phyloP scores from a whole-genome alignment of 2,329 filamentous ascomycete genomes.

The Phialophora tarda region DNA sequence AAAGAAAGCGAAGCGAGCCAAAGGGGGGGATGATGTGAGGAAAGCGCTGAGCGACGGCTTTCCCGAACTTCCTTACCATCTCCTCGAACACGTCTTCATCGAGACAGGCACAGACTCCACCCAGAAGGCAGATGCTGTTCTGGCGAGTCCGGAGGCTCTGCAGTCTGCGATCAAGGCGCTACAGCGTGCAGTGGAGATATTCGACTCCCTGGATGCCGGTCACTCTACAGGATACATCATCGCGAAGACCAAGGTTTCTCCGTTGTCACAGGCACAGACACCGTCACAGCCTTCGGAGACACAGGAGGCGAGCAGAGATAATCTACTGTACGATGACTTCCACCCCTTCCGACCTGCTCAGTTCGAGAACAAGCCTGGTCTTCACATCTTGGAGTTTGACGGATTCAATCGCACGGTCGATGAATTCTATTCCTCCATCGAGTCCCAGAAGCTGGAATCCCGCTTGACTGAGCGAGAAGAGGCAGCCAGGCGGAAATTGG shows the following conservation, averaged over 20 bases:
- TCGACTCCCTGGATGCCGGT: conserved; percentile 70
- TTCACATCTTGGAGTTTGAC: conserved; percentile 75
- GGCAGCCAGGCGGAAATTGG: conserved; percentile 79
- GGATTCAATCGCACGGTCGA: conserved; percentile 93
- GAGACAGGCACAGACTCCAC: conserved; percentile 71
- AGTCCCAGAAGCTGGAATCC: conserved; percentile 89
- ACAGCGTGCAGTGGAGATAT: conserved; percentile 70
- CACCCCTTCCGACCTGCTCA: conserved; percentile 89
- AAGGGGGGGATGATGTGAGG: conserved; percentile 74
- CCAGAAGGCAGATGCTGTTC: conserved; percentile 69
- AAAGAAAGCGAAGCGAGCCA: conserved; percentile 75
- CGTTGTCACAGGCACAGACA: conserved; percentile 40
- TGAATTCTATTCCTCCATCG: conserved; percentile 95
- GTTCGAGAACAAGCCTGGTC: conserved; percentile 69
- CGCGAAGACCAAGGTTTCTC: conserved; percentile 63
- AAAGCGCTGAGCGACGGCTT: conserved; percentile 83
- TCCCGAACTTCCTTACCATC: conserved; percentile 82
- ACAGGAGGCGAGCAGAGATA: conserved; percentile 43
- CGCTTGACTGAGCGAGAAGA: conserved; percentile 80
- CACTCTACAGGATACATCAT: conserved; percentile 83
- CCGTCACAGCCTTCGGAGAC: conserved; percentile 43
- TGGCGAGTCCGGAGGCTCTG: conserved; percentile 69
- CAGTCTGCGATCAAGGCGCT: conserved; percentile 72
- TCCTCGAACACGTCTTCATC: conserved; percentile 84
- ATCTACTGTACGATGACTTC: conserved; percentile 86